Evolutionary conservation across 179 eudicot species (phyloP).

Genomic region (Beta corolliflora): DNA sequence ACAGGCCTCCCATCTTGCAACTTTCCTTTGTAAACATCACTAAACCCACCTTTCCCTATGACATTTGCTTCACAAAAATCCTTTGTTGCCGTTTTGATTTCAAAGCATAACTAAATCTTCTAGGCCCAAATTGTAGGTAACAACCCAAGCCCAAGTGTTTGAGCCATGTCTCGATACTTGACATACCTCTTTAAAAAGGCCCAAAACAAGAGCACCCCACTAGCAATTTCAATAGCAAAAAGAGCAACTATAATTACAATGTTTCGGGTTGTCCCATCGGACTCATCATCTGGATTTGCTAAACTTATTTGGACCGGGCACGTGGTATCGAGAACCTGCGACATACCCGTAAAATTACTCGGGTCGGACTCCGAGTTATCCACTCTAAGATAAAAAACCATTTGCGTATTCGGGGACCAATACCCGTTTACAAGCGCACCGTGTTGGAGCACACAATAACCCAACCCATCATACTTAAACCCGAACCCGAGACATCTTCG

Average conservation of each 20-base stretch:
- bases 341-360: conserved; percentile 65
- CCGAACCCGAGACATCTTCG: conserved; percentile 58
- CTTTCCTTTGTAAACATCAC: conserved; percentile 75
- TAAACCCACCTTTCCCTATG: conserved; percentile 78
- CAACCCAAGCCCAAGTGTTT: conserved; percentile 76
- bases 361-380: conserved; percentile 43
- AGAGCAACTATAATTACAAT: conserved; percentile 52
- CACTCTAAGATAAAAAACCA: conserved; percentile 56
- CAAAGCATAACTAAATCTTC: conserved; percentile 60
- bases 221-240: conserved; percentile 59
- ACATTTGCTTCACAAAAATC: conserved; percentile 50
- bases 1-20: conserved; percentile 70
- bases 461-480: conserved; percentile 57
- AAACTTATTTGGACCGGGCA: conserved; percentile 61
- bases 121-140: conserved; percentile 84
- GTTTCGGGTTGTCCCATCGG: conserved; percentile 57
- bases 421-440: conserved; percentile 46
- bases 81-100: conserved; percentile 63
- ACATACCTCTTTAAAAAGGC: conserved; percentile 72
- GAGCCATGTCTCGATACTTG: conserved; percentile 91
- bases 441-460: conserved; percentile 57
- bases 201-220: conserved; percentile 68
- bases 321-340: conserved; percentile 48
- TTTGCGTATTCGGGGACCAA: conserved; percentile 63
- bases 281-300: conserved; percentile 58